Base-by-base conservation (phyloP, 1,284 basidiomycete genomes). In the Puccinia brachypodii region DNA sequence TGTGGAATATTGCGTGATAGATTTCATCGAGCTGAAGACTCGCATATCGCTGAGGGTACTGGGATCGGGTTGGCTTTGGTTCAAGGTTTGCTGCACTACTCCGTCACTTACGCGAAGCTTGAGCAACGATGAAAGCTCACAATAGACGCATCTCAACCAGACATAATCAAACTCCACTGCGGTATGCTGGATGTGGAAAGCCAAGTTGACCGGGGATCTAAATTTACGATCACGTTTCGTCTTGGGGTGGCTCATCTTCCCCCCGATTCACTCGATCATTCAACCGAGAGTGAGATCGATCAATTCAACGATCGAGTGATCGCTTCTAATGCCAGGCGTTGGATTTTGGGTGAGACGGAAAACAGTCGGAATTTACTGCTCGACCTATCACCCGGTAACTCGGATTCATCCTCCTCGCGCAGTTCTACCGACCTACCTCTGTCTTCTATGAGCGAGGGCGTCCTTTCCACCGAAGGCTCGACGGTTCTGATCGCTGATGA, bases 401-500 rank as follows among this genome's bases (percentile, higher is more conserved):
- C 77, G 56, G 77, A 80, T 44, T 25, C 36, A 25, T 78, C 76
- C 22, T 44, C 44, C 28, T 72, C 66, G 31, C 62, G 69, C 9
- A 38, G 66, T 56, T 80, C 69, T 16, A 19, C 69, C 19, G 77
- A 80, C 58, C 31, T 22, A 33, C 50, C 33, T 40, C n/a, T 71
- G 13, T 22, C 64, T n/a, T 25, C 31, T 7, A 71, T 69, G 50
- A 58, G 58, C 53, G 62, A 68, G 38, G 53, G 38, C 38, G 58
- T 72, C 33, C 40, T 80, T 40, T 71, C 68, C 11, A 80, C 77
- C 19, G 36, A 53, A n/a, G 79, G 75, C 28, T 81, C 82, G 36
- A 76, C 66, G 16, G 74, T 83, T 50, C 36, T 83, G 36, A 68
- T 83, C 53, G 82, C 82, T 9, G 83, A 84, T 56, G 82, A 83